Base-by-base conservation (phyloP, 129 eudicot species). In the Deinandra increscens region DNA sequence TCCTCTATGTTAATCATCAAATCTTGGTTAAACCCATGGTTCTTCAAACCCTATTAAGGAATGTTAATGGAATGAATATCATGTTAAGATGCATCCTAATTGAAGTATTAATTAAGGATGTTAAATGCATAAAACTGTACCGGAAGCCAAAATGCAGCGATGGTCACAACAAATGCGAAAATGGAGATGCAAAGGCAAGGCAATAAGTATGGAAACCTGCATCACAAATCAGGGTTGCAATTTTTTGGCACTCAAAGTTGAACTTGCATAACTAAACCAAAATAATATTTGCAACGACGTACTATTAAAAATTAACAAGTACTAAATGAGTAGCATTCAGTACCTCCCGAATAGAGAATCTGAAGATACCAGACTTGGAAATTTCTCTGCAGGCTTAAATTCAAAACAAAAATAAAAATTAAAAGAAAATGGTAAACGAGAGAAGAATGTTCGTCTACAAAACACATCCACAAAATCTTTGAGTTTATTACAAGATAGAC, bases 181-280 rank as follows among this genome's bases (percentile, higher is more conserved):
- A 86, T 17, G 65, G 98, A 88, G 76, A 79, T 84, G 31, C 51
- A 53, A 14, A 91, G 85, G 81, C 96, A 91, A 33, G 97, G 97
- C 83, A 91, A 74, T 66, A 91, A 84, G 81, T 91, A 91, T 19
- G 97, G 98, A 78, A 88, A 91, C 78, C 98, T 91, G 86, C 82
- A 82, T 18, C 75, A 74, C 61, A 46, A 56, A 53, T 54, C 22
- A 41, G 14, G 31, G 20, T 19, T 76, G n/a, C 26, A 63, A 60
- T 41, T 62, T 68, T 2, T 50, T 50, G 26, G 26, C 26, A 46
- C 23, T 18, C 56, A 50, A 50, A 49, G 6, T 50, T 50, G 26
- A 0, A 26, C 12, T 55, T 58, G 33, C 15, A 55, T 23, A 55
- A 55, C 61, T 55, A 22, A 55, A 55, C 17, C 36, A 23, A 55